Base-by-base conservation (phyloP, 1,139 yeast genomes). In the Saccharomyces hybrid region DNA sequence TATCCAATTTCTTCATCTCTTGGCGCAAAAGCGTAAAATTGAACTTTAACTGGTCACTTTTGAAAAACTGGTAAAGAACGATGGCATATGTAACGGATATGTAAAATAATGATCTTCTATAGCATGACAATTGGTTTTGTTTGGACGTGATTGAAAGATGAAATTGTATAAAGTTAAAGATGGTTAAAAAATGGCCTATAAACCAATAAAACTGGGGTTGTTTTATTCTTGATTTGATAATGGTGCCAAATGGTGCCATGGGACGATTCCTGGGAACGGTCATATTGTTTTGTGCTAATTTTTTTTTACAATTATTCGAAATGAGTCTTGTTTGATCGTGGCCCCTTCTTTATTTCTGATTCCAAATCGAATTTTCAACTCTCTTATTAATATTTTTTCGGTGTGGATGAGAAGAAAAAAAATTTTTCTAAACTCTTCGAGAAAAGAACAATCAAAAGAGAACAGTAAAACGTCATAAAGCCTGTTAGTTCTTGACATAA, bases 401-500 rank as follows among this genome's bases (percentile, higher is more conserved):
- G 25, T 38, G 11, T 38, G 25, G 44, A 38, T 19, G 44, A 11
- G 27, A 49, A 49, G 14, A 28, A 47, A n/a, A 47, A 26, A 47
- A 47, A 47, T 16, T 47, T 38, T 38, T 38, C 25, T 16, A 6
- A 38, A 38, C 13, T 38, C 11, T 38, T 38, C 13, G 25, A 16
- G 19, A 28, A 47, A 47, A n/a, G 16, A 47, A 27, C 14, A 28
- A 23, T 19, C 3, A 5, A 16, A 7, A 27, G 41, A 27, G 28
- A 28, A 13, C 25, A 27, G 11, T 47, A 14, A 14, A 14, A 14
- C 13, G 14, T 23, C 13, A 9, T 29, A 29, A 27, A 23, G 4
- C 32, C 7, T 16, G 29, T 47, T 48, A 57, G n/a, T 58, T 75
- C 70, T 81, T 82, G 62, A 79, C 74, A 70, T 88, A 89, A 51